These are phyloP conservation scores for Backusella tuberculispora DNA, from an alignment of 192 early-diverging fungal genomes.

Conservation along the genomic window DNA sequence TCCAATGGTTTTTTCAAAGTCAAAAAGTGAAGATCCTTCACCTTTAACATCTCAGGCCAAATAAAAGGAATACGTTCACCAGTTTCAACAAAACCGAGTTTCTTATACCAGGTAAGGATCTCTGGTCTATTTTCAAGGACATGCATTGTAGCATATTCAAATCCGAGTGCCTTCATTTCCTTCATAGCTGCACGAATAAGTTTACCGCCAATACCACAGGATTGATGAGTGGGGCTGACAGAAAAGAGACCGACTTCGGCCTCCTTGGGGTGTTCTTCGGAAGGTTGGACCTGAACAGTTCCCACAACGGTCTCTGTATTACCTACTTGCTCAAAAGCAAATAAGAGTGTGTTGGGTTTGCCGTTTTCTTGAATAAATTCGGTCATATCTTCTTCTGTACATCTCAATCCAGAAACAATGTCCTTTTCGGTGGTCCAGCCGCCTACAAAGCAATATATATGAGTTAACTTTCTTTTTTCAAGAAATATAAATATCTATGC, in stretches of 20 bases:
- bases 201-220: slow-evolving; percentile 53
- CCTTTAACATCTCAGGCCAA: slow-evolving; percentile 41
- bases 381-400: slow-evolving; percentile 39
- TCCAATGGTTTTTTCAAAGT: slow-evolving; percentile 37
- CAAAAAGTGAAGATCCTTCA: slow-evolving; percentile 45
- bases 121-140: slow-evolving; percentile 48
- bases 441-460: slow-evolving; percentile 21
- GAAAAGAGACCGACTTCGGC: slow-evolving; percentile 53
- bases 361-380: slow-evolving; percentile 37
- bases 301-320: slow-evolving; percentile 41
- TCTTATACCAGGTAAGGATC: slow-evolving; percentile 50
- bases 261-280: slow-evolving; percentile 39
- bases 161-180: slow-evolving; percentile 36
- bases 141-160: slow-evolving; percentile 42
- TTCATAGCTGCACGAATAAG: slow-evolving; percentile 45
- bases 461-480: not conserved
- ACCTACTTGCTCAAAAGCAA: slow-evolving; percentile 43
- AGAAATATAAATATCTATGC: not conserved
- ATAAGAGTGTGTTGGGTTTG: slow-evolving; percentile 42
- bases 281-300: slow-evolving; percentile 50
- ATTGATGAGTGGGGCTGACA: slow-evolving; percentile 50
- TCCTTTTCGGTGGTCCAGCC: slow-evolving; percentile 57
- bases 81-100: slow-evolving; percentile 49
- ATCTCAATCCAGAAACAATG: slow-evolving; percentile 48
- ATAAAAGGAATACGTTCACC: slow-evolving; percentile 48